These are phyloP conservation scores for Lachnellula occidentalis DNA, from an alignment of 2,329 filamentous ascomycete species.

Conservation along the genomic window DNA sequence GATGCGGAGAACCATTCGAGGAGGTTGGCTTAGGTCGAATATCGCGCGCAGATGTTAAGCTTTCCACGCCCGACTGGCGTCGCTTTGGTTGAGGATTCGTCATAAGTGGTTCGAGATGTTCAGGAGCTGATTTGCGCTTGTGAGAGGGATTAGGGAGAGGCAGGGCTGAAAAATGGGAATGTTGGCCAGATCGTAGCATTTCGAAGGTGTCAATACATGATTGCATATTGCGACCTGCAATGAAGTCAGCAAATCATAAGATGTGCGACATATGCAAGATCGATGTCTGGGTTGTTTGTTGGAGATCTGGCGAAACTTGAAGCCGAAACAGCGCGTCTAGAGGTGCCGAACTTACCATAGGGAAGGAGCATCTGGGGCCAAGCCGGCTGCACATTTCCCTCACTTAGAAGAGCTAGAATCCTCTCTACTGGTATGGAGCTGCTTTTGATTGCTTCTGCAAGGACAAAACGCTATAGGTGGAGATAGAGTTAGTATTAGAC, in stretches of 20 bases:
- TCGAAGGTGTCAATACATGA: conserved; percentile 28
- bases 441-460: conserved; percentile 47
- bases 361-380: conserved; percentile 46
- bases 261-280: conserved; percentile 1
- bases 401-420: conserved; percentile 37
- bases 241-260: conserved; percentile 10
- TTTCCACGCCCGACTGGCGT: conserved; percentile 20
- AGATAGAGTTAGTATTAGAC: conserved; percentile 20
- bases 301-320: conserved; percentile 14
- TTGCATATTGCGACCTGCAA: conserved; percentile 26
- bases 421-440: conserved; percentile 38
- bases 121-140: conserved; percentile 25
- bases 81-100: conserved; percentile 18
- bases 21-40: conserved; percentile 27
- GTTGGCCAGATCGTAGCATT: conserved; percentile 10
- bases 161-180: conserved; percentile 3
- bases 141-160: conserved; percentile 7
- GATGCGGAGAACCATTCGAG: conserved; percentile 21
- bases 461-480: conserved; percentile 34
- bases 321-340: conserved; percentile 10
- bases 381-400: conserved; percentile 38
- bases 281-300: conserved; percentile 16
- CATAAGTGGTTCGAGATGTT: conserved; percentile 13
- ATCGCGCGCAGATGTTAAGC: conserved; percentile 12
- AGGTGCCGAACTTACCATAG: conserved; percentile 35